Percentiles rank a stretch among this genome's conserved stretches.
These are phyloP conservation scores for thale cress (Arabidopsis thaliana) DNA, from an alignment of 345 rosid species.

Conservation along the genomic window TAIR10.1 NC_003074.8:9449001-9449500, in stretches of 20 bases:
- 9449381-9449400: background rate
- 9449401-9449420: constrained; percentile 34
- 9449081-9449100: no score
- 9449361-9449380: background rate
- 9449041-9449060: background rate
- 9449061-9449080: background rate
- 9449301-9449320: background rate
- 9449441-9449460: constrained; percentile 38
- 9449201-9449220: background rate
- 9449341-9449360: background rate
- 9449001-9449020: no score
- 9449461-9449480: constrained; percentile 39
- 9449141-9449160: background rate
- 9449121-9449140: background rate
- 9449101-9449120: background rate
- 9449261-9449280: no score
- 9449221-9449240: no score
- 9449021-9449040: no score
- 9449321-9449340: background rate
- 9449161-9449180: background rate
- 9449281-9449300: no score
- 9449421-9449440: constrained; percentile 11
- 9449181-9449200: background rate
- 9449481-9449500: constrained; percentile 27
- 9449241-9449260: no score